Evolutionary conservation across 1,284 basidiomycete genomes (phyloP).

Genomic region (Heimioporus punctisporus): DNA sequence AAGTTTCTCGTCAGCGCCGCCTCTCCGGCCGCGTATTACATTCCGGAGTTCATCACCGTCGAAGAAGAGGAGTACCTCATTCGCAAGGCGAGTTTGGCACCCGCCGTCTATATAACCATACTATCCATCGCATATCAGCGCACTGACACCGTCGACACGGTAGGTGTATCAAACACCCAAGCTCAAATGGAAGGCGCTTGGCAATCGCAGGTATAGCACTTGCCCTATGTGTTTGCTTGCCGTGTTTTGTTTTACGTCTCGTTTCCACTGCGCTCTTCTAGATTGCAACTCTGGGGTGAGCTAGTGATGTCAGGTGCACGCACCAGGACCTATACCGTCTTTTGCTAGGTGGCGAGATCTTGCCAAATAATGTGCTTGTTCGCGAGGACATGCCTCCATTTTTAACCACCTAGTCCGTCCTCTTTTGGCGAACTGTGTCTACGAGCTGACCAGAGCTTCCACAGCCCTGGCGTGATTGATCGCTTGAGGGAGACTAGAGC

Average conservation of each 20-base stretch:
- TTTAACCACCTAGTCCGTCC: slow-evolving; percentile 52
- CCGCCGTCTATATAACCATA: neutral
- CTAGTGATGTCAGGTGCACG: neutral
- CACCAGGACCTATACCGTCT: neutral
- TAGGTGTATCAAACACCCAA: slow-evolving; percentile 80
- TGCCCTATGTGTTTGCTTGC: neutral
- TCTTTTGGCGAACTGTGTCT: no score
- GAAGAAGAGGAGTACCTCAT: slow-evolving; percentile 83
- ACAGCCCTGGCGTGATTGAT: slow-evolving; percentile 76
- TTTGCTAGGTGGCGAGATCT: slow-evolving; percentile 68
- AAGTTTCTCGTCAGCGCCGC: slow-evolving; percentile 22
- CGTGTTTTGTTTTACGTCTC: neutral
- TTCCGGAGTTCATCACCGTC: slow-evolving; percentile 79
- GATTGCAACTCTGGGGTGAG: slow-evolving; percentile 80
- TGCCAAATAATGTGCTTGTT: slow-evolving; percentile 61
- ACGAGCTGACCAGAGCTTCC: neutral
- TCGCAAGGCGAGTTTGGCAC: slow-evolving; percentile 57
- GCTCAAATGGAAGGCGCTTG: slow-evolving; percentile 84
- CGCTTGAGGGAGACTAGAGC: slow-evolving; percentile 65
- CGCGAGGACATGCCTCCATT: slow-evolving; percentile 68
- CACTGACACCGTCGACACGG: slow-evolving; percentile 38
- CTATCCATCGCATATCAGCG: slow-evolving; percentile 1
- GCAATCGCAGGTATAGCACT: slow-evolving; percentile 67
- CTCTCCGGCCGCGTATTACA: slow-evolving; percentile 54
- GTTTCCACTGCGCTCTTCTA: no score